Base-by-base conservation (phyloP, 2,329 filamentous ascomycete species). In the Trichoderma cornu-damae region DNA sequence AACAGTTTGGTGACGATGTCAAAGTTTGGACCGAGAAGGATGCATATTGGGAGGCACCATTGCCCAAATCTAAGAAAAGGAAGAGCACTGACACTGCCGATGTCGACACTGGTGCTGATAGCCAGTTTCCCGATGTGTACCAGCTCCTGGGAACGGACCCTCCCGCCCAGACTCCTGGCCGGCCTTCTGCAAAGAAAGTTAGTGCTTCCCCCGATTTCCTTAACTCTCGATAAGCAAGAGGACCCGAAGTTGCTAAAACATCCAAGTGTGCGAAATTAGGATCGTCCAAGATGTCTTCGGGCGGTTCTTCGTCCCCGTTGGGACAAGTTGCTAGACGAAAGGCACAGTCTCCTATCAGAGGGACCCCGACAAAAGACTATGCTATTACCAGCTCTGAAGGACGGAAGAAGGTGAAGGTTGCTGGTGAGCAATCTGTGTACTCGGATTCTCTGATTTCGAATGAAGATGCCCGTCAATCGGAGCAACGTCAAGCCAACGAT, bases 121-220 rank as follows among this genome's bases (percentile, higher is more conserved):
- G 77, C 32, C 75, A 79, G 16, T 84, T 81, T 44, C 79, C 79
- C 0, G 80, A 84, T 60, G 77, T 84, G 6, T 75, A 79, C 60
- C 73, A 81, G 47, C 69, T 78, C 47, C 67, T 76, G 9, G 77
- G 73, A 26, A 75, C 74, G 12, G 66, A 72, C 11, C 72, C 70
- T 40, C 73, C 68, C 14, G 63, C 64, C 20, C 68, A 70, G 2
- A 73, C 72, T n/a, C 72, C 73, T 3, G 59, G 62, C 12, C 67
- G 62, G 11, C 63, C 64, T 50, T 65, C 62, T 14, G 43, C 57
- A 16, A 67, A 61, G 43, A 63, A 62, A 38, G 62, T 61, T 52
- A 66, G 61, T 40, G 40, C 51, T 40, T 43, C 49, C 1, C 49
- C 57, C 1, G 59, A 64, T 6, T 66, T 64, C 38, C 11, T 44